phyloP scores from a whole-genome alignment of 139 green algal species.

The Pleodorina starrii region DNA sequence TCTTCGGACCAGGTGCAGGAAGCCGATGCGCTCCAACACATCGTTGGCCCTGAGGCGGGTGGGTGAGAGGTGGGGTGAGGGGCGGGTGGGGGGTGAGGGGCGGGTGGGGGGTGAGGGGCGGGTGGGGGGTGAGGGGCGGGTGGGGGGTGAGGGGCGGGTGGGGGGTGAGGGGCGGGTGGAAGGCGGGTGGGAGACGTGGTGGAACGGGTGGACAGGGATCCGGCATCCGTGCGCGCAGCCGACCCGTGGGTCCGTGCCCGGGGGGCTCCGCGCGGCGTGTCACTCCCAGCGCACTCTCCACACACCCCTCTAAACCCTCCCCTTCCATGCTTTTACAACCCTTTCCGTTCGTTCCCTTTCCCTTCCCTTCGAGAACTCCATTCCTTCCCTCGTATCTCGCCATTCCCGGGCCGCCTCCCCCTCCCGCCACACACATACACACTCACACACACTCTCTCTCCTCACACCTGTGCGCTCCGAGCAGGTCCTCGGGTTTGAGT shows the following conservation, averaged over 20 bases:
- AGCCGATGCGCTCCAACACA: slow-evolving; percentile 43
- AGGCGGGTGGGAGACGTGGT: no score
- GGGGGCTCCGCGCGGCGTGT: no score
- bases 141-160: neutral
- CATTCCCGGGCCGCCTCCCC: neutral
- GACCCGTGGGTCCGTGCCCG: no score
- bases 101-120: no score
- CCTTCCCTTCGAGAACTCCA: no score
- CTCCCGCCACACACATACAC: neutral
- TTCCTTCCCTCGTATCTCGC: no score
- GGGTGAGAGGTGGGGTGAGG: neutral
- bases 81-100: neutral
- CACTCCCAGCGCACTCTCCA: no score
- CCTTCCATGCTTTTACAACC: no score
- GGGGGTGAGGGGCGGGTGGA: neutral
- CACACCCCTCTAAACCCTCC: no score
- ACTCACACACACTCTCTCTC: neutral
- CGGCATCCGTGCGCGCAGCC: no score
- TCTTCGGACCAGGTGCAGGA: slow-evolving; percentile 38
- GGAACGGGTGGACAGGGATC: no score
- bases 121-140: neutral
- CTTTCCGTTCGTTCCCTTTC: no score
- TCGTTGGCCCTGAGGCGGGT: neutral
- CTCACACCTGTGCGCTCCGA: neutral
- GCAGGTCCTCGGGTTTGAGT: neutral